phyloP scores from a whole-genome alignment of 169 alveolate species.

The Plasmodium falciparum region DNA sequence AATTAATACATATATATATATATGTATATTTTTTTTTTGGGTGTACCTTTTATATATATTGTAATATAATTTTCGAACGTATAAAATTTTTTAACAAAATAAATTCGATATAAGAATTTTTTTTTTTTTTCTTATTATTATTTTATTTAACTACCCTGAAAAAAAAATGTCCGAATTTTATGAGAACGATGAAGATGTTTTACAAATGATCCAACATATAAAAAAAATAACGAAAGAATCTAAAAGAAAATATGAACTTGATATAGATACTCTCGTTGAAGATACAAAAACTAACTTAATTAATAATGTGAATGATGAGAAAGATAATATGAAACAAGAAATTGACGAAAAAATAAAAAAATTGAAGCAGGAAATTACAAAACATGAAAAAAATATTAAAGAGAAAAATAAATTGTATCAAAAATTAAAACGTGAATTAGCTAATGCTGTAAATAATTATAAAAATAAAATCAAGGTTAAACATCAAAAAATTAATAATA shows the following conservation, averaged over 20 bases:
- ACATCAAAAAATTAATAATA: not conserved
- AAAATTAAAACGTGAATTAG: constrained; percentile 42
- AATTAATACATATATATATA: no score
- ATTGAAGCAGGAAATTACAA: constrained; percentile 24
- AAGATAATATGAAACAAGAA: constrained; percentile 38
- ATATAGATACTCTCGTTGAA: constrained; percentile 57
- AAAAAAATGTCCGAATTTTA: constrained; percentile 40
- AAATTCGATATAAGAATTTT: not conserved
- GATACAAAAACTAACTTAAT: constrained; percentile 40
- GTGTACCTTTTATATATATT: no score
- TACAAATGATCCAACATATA: constrained; percentile 74
- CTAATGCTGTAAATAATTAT: constrained; percentile 42
- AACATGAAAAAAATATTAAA: constrained; percentile 53
- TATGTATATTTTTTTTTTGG: no score
- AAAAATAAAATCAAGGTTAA: constrained; percentile 56
- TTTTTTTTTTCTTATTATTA: not conserved
- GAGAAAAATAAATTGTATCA: constrained; percentile 50
- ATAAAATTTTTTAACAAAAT: no score
- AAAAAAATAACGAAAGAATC: constrained; percentile 56
- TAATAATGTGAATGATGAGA: constrained; percentile 36
- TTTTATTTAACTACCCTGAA: not conserved
- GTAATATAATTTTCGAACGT: no score
- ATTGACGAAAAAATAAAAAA: constrained; percentile 41
- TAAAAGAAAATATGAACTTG: constrained; percentile 55
- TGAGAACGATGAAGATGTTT: constrained; percentile 67